phyloP scores from a whole-genome alignment of 257 asterid species.

The Solanum sejunctum region DNA sequence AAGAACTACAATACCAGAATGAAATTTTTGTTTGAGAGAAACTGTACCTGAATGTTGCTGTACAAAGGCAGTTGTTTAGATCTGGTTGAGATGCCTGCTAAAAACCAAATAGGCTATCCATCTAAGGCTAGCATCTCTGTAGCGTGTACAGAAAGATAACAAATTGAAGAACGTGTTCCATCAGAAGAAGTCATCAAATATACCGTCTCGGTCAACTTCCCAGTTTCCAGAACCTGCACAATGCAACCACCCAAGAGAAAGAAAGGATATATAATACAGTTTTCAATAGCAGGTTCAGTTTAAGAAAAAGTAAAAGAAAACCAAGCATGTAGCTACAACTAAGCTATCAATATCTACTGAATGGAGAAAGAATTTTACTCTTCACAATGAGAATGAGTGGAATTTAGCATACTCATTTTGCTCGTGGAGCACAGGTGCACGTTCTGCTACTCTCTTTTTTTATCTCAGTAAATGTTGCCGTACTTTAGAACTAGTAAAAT shows the following conservation, averaged over 20 bases:
- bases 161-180: conserved; percentile 33
- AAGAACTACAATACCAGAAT: background rate
- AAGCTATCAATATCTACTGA: conserved; percentile 14
- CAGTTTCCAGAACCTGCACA: conserved; percentile 86
- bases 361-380: conserved; percentile 1
- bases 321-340: conserved; percentile 13
- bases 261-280: conserved; percentile 26
- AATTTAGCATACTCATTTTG: background rate
- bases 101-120: conserved; percentile 15
- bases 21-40: background rate
- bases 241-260: conserved; percentile 59
- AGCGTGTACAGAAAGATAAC: conserved; percentile 24
- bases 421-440: background rate
- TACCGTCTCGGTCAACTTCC: conserved; percentile 87
- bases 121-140: conserved; percentile 13
- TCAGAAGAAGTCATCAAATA: conserved; percentile 97
- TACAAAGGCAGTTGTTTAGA: conserved; percentile 17
- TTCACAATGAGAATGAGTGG: background rate
- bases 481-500: conserved; percentile 14
- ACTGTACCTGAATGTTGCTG: background rate
- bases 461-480: background rate
- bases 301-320: conserved; percentile 16
- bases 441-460: background rate
- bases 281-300: conserved; percentile 15
- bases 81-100: conserved; percentile 29